Evolutionary conservation across 2,329 filamentous ascomycete species (phyloP).

Genomic region (Colletotrichum ledebouriae): DNA sequence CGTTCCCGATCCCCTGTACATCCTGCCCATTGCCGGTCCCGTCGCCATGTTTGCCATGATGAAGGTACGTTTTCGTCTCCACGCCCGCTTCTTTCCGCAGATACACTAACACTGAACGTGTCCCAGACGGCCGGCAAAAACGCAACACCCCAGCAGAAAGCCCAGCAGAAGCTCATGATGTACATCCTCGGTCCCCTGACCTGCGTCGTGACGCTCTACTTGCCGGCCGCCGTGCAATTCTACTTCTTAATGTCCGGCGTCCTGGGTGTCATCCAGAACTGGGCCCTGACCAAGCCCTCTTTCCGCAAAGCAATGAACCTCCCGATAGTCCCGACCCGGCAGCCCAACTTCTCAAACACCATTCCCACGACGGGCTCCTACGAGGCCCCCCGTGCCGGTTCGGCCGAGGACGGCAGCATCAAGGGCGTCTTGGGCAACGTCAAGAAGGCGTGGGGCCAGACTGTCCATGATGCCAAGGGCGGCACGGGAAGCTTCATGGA

Average conservation of each 20-base stretch:
- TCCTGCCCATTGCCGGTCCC: slow-evolving; percentile 76
- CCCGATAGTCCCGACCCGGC: slow-evolving; percentile 48
- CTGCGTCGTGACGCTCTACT: slow-evolving; percentile 60
- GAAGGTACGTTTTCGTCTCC: slow-evolving; percentile 54
- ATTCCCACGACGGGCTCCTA: slow-evolving; percentile 45
- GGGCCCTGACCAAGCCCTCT: slow-evolving; percentile 54
- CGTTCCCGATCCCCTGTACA: slow-evolving; percentile 79
- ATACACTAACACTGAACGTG: slow-evolving; percentile 36
- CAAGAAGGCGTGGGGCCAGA: slow-evolving; percentile 49
- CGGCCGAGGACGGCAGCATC: slow-evolving; percentile 48
- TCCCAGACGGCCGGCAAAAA: slow-evolving; percentile 31
- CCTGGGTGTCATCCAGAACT: slow-evolving; percentile 51
- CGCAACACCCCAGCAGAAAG: slow-evolving; percentile 50
- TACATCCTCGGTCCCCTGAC: slow-evolving; percentile 59
- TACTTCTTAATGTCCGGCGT: slow-evolving; percentile 60
- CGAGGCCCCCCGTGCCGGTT: slow-evolving; percentile 45
- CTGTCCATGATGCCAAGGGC: slow-evolving; percentile 51
- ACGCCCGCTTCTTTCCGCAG: not conserved
- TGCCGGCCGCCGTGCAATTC: slow-evolving; percentile 63
- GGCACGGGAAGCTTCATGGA: slow-evolving; percentile 49
- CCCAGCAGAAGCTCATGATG: slow-evolving; percentile 58
- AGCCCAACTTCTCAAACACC: slow-evolving; percentile 36
- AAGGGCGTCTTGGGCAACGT: slow-evolving; percentile 52
- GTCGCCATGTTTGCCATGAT: slow-evolving; percentile 69
- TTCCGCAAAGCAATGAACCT: slow-evolving; percentile 57